A percentile compares a stretch with the other conserved stretches of the same genome.
phyloP scores from a whole-genome alignment of 169 alveolate species.

The Sarcocystis neurona region DNA sequence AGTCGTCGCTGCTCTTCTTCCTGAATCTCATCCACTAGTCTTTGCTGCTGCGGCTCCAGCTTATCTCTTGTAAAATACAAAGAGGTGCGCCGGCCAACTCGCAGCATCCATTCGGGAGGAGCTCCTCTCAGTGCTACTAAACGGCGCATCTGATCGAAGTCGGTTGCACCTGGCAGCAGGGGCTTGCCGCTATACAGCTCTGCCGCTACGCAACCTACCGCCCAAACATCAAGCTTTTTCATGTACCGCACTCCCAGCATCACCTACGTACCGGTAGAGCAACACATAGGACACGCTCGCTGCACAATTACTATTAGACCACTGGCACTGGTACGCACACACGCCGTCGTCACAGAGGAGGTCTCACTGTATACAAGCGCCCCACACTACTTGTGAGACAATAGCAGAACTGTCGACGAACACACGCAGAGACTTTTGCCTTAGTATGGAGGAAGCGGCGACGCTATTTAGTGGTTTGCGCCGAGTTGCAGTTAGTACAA shows the following conservation, averaged over 20 bases:
- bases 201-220: slow-evolving; percentile 96
- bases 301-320: too few relatives aligned
- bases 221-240: slow-evolving; percentile 99
- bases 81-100: background rate
- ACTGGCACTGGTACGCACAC: too few relatives aligned
- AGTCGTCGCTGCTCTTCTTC: too few relatives aligned
- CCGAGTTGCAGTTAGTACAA: too few relatives aligned
- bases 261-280: slow-evolving; percentile 24
- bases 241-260: slow-evolving; percentile 82
- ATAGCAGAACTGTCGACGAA: too few relatives aligned
- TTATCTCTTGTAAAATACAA: background rate
- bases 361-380: too few relatives aligned
- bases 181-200: slow-evolving; percentile 87
- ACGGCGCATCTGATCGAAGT: slow-evolving; percentile 61
- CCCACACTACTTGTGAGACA: too few relatives aligned
- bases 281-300: background rate
- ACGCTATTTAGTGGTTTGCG: too few relatives aligned
- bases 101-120: slow-evolving; percentile 41
- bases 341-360: too few relatives aligned
- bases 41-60: background rate
- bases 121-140: background rate
- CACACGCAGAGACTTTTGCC: too few relatives aligned
- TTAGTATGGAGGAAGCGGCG: too few relatives aligned
- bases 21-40: too few relatives aligned
- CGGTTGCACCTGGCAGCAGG: slow-evolving; percentile 83